These are phyloP conservation scores for Cynanchum wilfordii DNA, from an alignment of 257 asterid species.

Conservation along the genomic window DNA sequence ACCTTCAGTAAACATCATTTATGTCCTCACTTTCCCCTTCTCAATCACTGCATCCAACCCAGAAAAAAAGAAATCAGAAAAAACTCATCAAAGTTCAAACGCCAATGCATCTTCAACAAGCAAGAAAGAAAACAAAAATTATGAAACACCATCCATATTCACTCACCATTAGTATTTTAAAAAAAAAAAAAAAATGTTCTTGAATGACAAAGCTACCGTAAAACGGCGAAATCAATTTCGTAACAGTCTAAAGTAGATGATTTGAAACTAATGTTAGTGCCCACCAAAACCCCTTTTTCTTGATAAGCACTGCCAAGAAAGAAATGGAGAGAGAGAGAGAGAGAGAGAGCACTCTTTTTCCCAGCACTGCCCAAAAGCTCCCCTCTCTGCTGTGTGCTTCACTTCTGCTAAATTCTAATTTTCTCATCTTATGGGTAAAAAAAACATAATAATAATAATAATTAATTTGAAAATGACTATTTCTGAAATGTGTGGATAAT, in stretches of 20 bases:
- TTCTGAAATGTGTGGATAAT: background rate
- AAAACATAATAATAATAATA: background rate
- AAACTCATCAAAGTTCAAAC: background rate
- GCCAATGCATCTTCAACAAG: conserved; percentile 2
- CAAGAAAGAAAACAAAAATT: background rate
- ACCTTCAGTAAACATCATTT: conserved; percentile 47
- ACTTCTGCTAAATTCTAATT: conserved; percentile 1
- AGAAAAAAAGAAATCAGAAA: no score
- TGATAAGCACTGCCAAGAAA: background rate
- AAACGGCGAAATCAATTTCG: background rate
- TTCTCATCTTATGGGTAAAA: no score
- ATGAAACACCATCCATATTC: background rate
- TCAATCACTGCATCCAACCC: conserved; percentile 16
- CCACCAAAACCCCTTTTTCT: background rate
- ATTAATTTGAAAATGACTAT: background rate
- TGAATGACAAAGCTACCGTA: background rate
- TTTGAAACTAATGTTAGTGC: background rate
- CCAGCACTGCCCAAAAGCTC: background rate
- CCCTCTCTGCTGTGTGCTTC: background rate
- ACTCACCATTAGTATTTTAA: background rate
- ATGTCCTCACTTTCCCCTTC: conserved; percentile 6
- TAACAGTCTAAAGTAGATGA: background rate
- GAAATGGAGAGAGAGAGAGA: background rate
- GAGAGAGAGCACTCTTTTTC: conserved; percentile 1
- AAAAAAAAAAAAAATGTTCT: background rate